Conservation (phyloP, 2,329 filamentous ascomycete genomes). For the Xylariaceae sp. region DNA sequence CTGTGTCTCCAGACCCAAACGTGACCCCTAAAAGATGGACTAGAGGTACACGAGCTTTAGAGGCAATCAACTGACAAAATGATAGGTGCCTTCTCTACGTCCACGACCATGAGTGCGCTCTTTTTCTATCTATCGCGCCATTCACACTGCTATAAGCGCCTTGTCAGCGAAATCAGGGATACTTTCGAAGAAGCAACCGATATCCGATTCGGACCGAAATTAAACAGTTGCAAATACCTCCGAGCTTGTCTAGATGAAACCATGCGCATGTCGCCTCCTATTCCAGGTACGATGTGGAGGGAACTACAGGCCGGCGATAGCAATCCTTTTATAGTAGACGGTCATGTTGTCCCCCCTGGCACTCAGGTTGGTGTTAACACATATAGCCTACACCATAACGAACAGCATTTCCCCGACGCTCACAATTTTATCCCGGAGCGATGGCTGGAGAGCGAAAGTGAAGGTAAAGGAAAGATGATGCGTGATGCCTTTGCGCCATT, state of each 20-base stretch:
- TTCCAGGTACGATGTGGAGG: slow-evolving; percentile 2
- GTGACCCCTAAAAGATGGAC: no score
- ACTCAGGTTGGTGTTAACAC: slow-evolving; percentile 4
- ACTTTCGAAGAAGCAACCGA: background rate
- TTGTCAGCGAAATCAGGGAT: background rate
- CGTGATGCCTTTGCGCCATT: no score
- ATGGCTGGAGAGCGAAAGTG: no score
- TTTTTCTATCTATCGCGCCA: slow-evolving; percentile 5
- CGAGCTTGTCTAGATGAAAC: slow-evolving; percentile 8
- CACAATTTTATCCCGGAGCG: no score
- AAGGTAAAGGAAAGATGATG: no score
- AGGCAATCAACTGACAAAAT: no score
- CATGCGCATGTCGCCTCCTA: slow-evolving; percentile 1
- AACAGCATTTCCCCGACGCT: background rate
- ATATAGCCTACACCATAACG: slow-evolving; percentile 6
- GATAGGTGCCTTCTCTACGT: background rate
- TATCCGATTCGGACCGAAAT: background rate
- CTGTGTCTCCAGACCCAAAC: background rate
- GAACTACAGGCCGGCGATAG: background rate
- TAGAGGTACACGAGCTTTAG: no score
- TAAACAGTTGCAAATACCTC: background rate
- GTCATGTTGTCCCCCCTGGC: slow-evolving; percentile 4
- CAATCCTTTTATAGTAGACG: slow-evolving; percentile 2
- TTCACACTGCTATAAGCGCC: background rate
- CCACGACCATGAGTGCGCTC: slow-evolving; percentile 1